These are phyloP conservation scores for Phaffomyces antillensis DNA, from an alignment of 805 yeast genomes.

Conservation along the genomic window DNA sequence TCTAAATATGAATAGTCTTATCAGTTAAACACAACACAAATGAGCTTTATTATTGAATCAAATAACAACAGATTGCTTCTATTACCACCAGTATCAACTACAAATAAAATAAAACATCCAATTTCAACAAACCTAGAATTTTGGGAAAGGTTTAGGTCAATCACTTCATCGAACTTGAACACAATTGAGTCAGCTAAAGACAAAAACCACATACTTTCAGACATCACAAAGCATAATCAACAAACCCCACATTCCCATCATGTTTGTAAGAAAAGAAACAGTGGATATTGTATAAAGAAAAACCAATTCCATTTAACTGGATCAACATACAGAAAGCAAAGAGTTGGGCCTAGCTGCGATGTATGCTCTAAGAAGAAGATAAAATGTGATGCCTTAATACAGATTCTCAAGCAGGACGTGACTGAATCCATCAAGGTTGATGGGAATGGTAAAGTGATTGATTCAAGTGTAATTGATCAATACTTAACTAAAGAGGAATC, in stretches of 20 bases:
- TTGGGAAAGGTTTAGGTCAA: not conserved
- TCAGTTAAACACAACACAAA: not conserved
- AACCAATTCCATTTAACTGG: slow-evolving; percentile 2
- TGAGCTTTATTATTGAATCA: not conserved
- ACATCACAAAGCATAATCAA: not conserved
- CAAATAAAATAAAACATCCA: not conserved
- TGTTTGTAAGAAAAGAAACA: not conserved
- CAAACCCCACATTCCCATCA: not conserved
- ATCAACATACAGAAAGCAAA: slow-evolving; percentile 4
- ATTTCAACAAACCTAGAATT: not conserved
- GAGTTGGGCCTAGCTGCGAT: slow-evolving; percentile 9
- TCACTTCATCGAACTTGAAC: not conserved
- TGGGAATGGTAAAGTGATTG: not conserved
- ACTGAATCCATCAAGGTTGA: not conserved
- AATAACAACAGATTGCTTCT: not conserved
- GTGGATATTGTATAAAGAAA: slow-evolving; percentile 20
- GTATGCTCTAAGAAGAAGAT: slow-evolving; percentile 5
- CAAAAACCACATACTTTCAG: not conserved
- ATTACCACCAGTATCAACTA: not conserved
- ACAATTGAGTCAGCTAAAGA: not conserved
- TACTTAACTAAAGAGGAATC: slow-evolving; percentile 1
- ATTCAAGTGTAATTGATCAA: not conserved
- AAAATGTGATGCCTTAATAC: slow-evolving; percentile 8
- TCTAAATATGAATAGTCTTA: too few relatives aligned
- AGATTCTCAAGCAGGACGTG: not conserved